These are phyloP conservation scores for Eruca vesicaria DNA, from an alignment of 441 rosid genomes.

Conservation along the genomic window DNA sequence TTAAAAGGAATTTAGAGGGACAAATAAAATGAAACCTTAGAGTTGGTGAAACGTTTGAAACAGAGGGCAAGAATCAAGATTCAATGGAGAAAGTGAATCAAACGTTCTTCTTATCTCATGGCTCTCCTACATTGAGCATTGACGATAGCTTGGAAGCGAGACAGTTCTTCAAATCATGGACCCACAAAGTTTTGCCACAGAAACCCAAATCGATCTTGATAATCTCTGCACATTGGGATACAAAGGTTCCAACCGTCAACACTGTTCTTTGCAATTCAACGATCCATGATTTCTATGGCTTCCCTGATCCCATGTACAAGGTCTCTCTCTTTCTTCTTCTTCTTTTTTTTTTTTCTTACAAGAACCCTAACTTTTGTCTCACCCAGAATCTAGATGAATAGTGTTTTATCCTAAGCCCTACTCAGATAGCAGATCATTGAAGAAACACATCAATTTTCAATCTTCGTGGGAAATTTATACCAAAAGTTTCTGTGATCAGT, in stretches of 20 bases:
- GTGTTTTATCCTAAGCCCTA: neutral
- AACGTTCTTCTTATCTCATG: constrained; percentile 77
- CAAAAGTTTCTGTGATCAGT: too few relatives aligned
- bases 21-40: neutral
- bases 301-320: constrained; percentile 78
- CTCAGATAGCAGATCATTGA: neutral
- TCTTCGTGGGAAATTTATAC: too few relatives aligned
- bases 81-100: constrained; percentile 39
- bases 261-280: constrained; percentile 54
- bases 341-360: neutral
- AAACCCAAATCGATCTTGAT: constrained; percentile 70
- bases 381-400: neutral
- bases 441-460: neutral
- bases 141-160: constrained; percentile 67
- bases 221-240: constrained; percentile 93
- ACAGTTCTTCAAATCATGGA: constrained; percentile 70
- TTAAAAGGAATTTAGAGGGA: neutral
- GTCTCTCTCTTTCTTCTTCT: constrained; percentile 31
- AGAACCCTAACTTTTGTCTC: neutral
- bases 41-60: constrained; percentile 8
- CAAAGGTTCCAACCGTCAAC: constrained; percentile 65
- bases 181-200: constrained; percentile 29
- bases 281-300: constrained; percentile 73
- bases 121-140: constrained; percentile 75
- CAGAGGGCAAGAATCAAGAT: neutral